Evolutionary conservation across 192 early-diverging fungal species (phyloP).

Genomic region (Podila verticillata): DNA sequence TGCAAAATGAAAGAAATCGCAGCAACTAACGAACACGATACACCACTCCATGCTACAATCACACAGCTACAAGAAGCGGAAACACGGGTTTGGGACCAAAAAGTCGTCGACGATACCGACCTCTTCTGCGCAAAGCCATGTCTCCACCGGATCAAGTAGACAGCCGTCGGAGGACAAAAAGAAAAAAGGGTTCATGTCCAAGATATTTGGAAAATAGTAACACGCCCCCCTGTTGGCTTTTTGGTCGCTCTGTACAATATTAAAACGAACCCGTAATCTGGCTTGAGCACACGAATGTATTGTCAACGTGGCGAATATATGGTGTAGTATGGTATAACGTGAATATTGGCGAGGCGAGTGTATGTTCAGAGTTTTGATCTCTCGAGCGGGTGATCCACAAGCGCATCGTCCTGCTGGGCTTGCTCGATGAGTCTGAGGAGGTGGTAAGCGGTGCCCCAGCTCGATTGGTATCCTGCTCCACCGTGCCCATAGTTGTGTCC

Average conservation of each 20-base stretch:
- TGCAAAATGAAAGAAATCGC: background rate
- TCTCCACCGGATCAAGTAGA: constrained; percentile 26
- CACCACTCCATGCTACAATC: background rate
- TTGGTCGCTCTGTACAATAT: background rate
- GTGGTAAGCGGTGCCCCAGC: constrained; percentile 63
- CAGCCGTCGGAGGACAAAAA: constrained; percentile 44
- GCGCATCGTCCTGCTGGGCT: constrained; percentile 10
- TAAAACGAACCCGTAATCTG: no score
- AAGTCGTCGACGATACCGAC: constrained; percentile 7
- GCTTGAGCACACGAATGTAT: no score
- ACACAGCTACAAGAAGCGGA: constrained; percentile 49
- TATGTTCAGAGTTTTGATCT: background rate
- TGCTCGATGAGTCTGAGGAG: constrained; percentile 49
- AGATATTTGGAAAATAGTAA: constrained; percentile 41
- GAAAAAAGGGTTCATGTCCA: constrained; percentile 50
- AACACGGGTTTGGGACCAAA: constrained; percentile 44
- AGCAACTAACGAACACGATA: background rate
- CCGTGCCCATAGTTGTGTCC: constrained; percentile 77
- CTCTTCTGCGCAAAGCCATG: no score
- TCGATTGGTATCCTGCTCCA: constrained; percentile 66
- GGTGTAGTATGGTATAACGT: no score
- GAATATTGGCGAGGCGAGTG: no score
- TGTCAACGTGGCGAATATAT: no score
- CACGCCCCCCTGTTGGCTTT: background rate
- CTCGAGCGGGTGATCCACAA: background rate